These are phyloP conservation scores for Mucor saturninus DNA, from an alignment of 371 early-diverging fungal genomes.

Conservation along the genomic window DNA sequence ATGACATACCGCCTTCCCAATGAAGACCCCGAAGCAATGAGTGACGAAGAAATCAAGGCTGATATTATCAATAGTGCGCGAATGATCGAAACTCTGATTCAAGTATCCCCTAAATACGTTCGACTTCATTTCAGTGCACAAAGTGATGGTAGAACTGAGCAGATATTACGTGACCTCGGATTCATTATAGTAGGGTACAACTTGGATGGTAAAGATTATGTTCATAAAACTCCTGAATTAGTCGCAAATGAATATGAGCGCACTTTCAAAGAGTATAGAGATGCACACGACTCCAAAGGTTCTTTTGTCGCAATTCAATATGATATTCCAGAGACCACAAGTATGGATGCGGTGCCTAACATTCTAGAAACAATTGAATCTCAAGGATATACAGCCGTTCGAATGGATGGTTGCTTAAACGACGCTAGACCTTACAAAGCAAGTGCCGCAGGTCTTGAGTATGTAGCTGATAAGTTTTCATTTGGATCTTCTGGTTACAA, in stretches of 20 bases:
- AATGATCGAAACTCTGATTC: constrained; percentile 52
- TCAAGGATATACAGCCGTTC: constrained; percentile 57
- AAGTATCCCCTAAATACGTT: constrained; percentile 58
- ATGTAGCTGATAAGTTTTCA: constrained; percentile 48
- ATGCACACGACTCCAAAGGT: constrained; percentile 51
- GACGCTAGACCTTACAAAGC: constrained; percentile 60
- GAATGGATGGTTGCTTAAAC: constrained; percentile 59
- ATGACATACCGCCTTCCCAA: constrained; percentile 63
- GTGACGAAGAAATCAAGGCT: constrained; percentile 47
- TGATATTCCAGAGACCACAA: constrained; percentile 60
- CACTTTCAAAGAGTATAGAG: constrained; percentile 49
- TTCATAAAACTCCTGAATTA: constrained; percentile 34
- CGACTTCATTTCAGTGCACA: constrained; percentile 57
- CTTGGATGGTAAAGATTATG: constrained; percentile 61
- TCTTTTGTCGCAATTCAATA: constrained; percentile 58
- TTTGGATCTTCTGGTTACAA: constrained; percentile 52
- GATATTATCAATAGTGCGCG: constrained; percentile 58
- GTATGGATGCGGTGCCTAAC: constrained; percentile 48
- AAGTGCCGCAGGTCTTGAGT: constrained; percentile 26
- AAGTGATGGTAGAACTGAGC: constrained; percentile 46
- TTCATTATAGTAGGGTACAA: constrained; percentile 59
- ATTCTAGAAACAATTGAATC: constrained; percentile 47
- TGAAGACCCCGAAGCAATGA: constrained; percentile 49
- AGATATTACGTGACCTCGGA: constrained; percentile 52
- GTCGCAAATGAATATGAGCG: constrained; percentile 45